A percentile compares a stretch with the other conserved stretches of the same genome.
phyloP scores from a whole-genome alignment of 306 rosid genomes.

The Quercus variabilis region DNA sequence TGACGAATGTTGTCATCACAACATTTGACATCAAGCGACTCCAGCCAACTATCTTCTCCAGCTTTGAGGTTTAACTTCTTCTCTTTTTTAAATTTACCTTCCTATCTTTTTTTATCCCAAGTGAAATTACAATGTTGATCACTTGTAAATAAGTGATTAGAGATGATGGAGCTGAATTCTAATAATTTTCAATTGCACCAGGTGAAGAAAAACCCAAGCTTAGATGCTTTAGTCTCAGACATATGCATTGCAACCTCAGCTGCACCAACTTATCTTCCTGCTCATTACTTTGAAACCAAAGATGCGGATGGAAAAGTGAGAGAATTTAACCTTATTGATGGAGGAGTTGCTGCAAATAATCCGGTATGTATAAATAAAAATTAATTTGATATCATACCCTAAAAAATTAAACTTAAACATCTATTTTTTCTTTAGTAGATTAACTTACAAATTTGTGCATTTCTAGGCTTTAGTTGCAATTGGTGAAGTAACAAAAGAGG shows the following conservation, averaged over 20 bases:
- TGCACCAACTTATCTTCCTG: slow-evolving; percentile 17
- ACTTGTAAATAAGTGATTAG: too few species aligned
- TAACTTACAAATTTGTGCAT: background rate
- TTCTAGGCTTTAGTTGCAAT: background rate
- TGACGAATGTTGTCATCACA: too few species aligned
- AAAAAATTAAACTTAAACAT: too few species aligned
- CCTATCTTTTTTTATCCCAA: too few species aligned
- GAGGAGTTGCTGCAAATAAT: background rate
- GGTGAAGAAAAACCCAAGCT: slow-evolving; percentile 2
- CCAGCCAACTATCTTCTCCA: too few species aligned
- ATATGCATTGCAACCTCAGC: slow-evolving; percentile 9
- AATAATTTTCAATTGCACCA: background rate
- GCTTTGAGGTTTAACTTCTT: too few species aligned
- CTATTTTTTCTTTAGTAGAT: background rate
- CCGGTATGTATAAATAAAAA: background rate
- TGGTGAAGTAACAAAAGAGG: background rate
- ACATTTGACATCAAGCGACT: too few species aligned
- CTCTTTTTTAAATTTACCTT: too few species aligned
- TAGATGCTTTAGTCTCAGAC: background rate
- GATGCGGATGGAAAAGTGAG: background rate
- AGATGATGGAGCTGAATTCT: too few species aligned
- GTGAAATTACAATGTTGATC: too few species aligned
- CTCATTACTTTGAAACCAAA: slow-evolving; percentile 5
- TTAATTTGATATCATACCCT: background rate
- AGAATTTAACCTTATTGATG: slow-evolving; percentile 9